A percentile compares a stretch with the other conserved stretches of the same genome.
Evolutionary conservation across 306 rosid genomes (phyloP).

Genomic region (Castanea crenata): DNA sequence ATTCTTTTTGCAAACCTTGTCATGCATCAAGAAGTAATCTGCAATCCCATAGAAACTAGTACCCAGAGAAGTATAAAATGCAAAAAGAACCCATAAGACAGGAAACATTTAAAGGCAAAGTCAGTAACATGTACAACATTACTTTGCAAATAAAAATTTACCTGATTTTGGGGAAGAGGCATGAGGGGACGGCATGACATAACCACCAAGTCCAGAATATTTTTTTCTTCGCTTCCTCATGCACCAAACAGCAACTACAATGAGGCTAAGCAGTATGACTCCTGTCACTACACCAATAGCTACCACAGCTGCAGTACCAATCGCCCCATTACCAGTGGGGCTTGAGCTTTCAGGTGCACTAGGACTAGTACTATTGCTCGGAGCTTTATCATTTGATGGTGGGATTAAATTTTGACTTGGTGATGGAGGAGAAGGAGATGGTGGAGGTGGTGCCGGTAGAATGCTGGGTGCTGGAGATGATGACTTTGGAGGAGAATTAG

Average conservation of each 20-base stretch:
- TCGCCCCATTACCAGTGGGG: slow-evolving; percentile 35
- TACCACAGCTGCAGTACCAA: slow-evolving; percentile 45
- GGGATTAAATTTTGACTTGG: slow-evolving; percentile 15
- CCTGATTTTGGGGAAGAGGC: slow-evolving; percentile 68
- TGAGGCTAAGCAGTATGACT: slow-evolving; percentile 46
- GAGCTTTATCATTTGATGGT: slow-evolving; percentile 14
- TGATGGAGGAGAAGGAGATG: slow-evolving; percentile 17
- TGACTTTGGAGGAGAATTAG: slow-evolving; percentile 42
- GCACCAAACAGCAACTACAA: slow-evolving; percentile 69
- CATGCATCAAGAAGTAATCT: background rate
- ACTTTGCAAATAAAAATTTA: slow-evolving; percentile 18
- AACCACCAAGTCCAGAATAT: slow-evolving; percentile 46
- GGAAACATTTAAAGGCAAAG: background rate
- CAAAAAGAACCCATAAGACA: background rate
- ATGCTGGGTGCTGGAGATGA: slow-evolving; percentile 35
- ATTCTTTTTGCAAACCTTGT: too few species aligned
- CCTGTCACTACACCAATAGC: slow-evolving; percentile 55
- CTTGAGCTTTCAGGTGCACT: slow-evolving; percentile 32
- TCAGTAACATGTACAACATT: background rate
- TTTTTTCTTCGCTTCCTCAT: slow-evolving; percentile 51
- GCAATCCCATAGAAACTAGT: background rate
- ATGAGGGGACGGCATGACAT: slow-evolving; percentile 55
- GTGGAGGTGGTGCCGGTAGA: slow-evolving; percentile 42
- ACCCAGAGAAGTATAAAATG: background rate
- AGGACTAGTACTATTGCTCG: slow-evolving; percentile 18